Percentiles rank a stretch among this genome's conserved stretches.
These are phyloP conservation scores for Cercospora canescens DNA, from an alignment of 2,329 filamentous ascomycete species.

Conservation along the genomic window DNA sequence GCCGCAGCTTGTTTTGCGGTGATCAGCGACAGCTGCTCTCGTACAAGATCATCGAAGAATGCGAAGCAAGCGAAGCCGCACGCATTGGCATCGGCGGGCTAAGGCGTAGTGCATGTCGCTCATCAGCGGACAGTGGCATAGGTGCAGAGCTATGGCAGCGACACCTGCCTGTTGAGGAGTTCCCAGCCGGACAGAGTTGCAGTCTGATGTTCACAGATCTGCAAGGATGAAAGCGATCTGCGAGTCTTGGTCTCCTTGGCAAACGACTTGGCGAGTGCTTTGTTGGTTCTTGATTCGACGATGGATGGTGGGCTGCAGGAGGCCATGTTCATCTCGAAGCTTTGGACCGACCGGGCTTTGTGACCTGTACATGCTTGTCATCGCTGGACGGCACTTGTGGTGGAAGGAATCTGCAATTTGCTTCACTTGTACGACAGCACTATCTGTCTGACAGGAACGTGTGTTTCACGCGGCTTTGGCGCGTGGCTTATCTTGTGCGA, in stretches of 20 bases:
- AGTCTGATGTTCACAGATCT: slow-evolving; percentile 14
- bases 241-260: not conserved
- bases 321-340: not conserved
- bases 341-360: not conserved
- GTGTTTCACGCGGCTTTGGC: slow-evolving; percentile 2
- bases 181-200: slow-evolving; percentile 11
- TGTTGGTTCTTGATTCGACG: slow-evolving; percentile 5
- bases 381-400: not conserved
- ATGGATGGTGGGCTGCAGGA: not conserved
- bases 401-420: not conserved
- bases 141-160: not conserved
- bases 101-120: not conserved
- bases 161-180: slow-evolving; percentile 15
- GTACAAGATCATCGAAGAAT: not conserved
- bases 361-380: not conserved
- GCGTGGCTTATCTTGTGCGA: slow-evolving; percentile 12
- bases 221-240: slow-evolving; percentile 1
- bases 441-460: slow-evolving; percentile 8
- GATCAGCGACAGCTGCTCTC: not conserved
- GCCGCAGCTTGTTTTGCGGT: not conserved
- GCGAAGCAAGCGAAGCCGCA: not conserved
- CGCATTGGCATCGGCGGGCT: not conserved
- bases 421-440: not conserved
- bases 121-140: not conserved
- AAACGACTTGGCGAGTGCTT: not conserved